These are phyloP conservation scores for Nidula microcarpa DNA, from an alignment of 768 basidiomycete genomes.

Conservation along the genomic window DNA sequence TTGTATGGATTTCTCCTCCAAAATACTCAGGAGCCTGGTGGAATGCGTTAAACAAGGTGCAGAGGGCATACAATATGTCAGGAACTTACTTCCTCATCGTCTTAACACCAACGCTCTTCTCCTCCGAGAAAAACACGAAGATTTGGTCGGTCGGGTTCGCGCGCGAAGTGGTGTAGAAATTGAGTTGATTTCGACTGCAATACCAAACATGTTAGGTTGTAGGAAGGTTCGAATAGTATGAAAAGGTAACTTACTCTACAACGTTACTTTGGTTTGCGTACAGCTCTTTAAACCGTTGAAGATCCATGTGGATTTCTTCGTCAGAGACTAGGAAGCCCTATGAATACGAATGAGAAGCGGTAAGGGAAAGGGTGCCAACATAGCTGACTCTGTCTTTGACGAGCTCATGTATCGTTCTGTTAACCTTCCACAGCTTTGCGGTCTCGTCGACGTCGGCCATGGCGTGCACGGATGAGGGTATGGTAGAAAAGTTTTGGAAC, in stretches of 20 bases:
- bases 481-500: slow-evolving; percentile 44
- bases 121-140: slow-evolving; percentile 95
- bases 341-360: slow-evolving; percentile 17
- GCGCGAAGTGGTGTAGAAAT: slow-evolving; percentile 82
- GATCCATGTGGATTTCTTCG: slow-evolving; percentile 89
- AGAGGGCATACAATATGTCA: neutral
- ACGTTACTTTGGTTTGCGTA: slow-evolving; percentile 73
- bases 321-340: slow-evolving; percentile 94
- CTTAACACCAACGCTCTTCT: slow-evolving; percentile 92
- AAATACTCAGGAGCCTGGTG: slow-evolving; percentile 75
- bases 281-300: slow-evolving; percentile 67
- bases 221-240: too few relatives aligned
- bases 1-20: slow-evolving; percentile 89
- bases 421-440: slow-evolving; percentile 93
- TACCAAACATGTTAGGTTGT: neutral
- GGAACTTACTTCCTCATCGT: slow-evolving; percentile 90
- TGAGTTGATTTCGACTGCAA: slow-evolving; percentile 78
- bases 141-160: slow-evolving; percentile 74
- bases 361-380: slow-evolving; percentile 6
- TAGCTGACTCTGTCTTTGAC: slow-evolving; percentile 84
- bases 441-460: slow-evolving; percentile 79
- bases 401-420: slow-evolving; percentile 94
- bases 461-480: slow-evolving; percentile 16
- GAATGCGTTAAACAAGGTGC: slow-evolving; percentile 3
- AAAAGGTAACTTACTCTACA: slow-evolving; percentile 60